phyloP scores from a whole-genome alignment of 345 rosid species.

The Populus tremula region DNA sequence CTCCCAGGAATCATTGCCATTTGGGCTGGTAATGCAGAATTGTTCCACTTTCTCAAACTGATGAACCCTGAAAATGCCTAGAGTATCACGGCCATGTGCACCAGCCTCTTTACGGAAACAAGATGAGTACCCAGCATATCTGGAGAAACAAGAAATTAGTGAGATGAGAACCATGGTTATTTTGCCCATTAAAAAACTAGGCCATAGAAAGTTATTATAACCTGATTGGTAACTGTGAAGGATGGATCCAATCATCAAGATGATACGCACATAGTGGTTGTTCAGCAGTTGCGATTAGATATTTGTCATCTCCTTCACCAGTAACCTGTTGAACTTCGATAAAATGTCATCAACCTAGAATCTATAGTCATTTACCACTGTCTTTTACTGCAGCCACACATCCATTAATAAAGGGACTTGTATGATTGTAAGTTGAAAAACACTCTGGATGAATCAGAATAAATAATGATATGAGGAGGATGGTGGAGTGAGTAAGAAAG shows the following conservation, averaged over 20 bases:
- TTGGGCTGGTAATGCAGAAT: conserved; percentile 86
- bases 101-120: conserved; percentile 99
- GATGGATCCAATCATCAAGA: conserved; percentile 91
- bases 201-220: conserved; percentile 2
- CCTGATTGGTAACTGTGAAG: conserved; percentile 76
- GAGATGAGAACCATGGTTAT: not conserved
- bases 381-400: not conserved
- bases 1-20: conserved; percentile 76
- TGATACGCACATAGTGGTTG: conserved; percentile 94
- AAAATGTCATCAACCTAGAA: not conserved
- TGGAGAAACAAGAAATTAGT: conserved; percentile 21
- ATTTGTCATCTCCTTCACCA: conserved; percentile 92
- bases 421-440: not conserved
- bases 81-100: conserved; percentile 90
- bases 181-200: not conserved
- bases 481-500: too few species aligned
- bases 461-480: not conserved
- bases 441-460: not conserved
- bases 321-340: conserved; percentile 53
- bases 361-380: not conserved
- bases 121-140: conserved; percentile 93
- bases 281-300: conserved; percentile 95
- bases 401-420: not conserved
- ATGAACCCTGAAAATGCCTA: conserved; percentile 97
- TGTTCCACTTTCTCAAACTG: conserved; percentile 98